Percentiles rank a stretch among this genome's conserved stretches.
Conservation (phyloP, 2,329 filamentous ascomycete species). For the Plenodomus biglobosus region DNA sequence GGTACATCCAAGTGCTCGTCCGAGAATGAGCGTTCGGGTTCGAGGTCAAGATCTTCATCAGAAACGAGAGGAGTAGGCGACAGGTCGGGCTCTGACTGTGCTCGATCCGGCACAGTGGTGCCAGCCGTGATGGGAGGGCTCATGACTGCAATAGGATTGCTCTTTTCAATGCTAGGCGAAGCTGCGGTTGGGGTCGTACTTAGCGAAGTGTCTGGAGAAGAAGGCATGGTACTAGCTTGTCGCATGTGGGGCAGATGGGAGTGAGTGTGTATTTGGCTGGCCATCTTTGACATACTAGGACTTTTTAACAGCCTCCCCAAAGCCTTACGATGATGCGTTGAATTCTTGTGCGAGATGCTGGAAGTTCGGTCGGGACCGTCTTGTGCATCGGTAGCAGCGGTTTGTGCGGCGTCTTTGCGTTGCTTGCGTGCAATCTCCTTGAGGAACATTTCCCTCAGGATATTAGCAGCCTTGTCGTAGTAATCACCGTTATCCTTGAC, state of each 20-base stretch:
- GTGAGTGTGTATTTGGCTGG: constrained; percentile 45
- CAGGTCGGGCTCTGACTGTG: constrained; percentile 39
- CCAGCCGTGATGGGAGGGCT: constrained; percentile 15
- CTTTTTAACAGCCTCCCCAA: constrained; percentile 65
- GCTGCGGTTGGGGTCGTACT: constrained; percentile 48
- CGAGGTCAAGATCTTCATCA: constrained; percentile 27
- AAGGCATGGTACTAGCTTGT: constrained; percentile 40
- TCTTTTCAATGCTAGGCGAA: constrained; percentile 48
- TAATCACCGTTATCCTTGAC: constrained; percentile 99
- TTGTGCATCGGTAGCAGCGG: constrained; percentile 40
- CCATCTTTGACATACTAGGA: constrained; percentile 64
- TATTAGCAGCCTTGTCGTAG: constrained; percentile 86
- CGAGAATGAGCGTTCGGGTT: constrained; percentile 31
- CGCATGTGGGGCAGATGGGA: constrained; percentile 43
- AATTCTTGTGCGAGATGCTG: constrained; percentile 36
- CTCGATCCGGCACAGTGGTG: constrained; percentile 16
- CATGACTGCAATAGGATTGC: constrained; percentile 23
- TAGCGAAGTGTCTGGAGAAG: constrained; percentile 51
- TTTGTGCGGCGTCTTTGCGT: constrained; percentile 46
- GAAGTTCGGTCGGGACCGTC: constrained; percentile 21
- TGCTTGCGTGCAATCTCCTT: constrained; percentile 69
- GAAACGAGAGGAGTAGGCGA: constrained; percentile 27
- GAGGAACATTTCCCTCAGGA: constrained; percentile 85
- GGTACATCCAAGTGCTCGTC: constrained; percentile 45
- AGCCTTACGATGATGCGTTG: constrained; percentile 44